Evolutionary conservation across 2,329 filamentous ascomycete genomes (phyloP).

Genomic region (Arachnopeziza araneosa): DNA sequence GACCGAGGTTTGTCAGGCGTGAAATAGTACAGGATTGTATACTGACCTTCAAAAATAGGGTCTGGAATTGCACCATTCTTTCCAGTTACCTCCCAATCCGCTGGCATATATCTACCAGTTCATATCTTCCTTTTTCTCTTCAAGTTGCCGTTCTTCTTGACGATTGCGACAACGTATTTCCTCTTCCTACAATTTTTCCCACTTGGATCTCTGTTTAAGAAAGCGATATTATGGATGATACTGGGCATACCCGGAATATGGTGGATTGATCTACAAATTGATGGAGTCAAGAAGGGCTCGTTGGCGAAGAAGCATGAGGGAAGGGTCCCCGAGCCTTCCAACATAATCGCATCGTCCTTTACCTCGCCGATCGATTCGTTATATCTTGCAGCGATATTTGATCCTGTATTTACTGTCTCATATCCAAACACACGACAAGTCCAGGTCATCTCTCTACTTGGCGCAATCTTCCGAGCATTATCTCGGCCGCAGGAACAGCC

Average conservation of each 20-base stretch:
- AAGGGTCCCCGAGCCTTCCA: constrained; percentile 71
- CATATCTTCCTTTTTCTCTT: constrained; percentile 71
- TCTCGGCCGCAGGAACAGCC: constrained; percentile 47
- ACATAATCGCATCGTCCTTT: constrained; percentile 83
- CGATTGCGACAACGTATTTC: constrained; percentile 67
- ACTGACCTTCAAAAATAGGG: constrained; percentile 47
- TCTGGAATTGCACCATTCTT: constrained; percentile 96
- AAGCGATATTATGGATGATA: constrained; percentile 81
- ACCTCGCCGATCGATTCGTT: constrained; percentile 90
- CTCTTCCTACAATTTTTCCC: constrained; percentile 78
- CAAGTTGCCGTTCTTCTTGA: constrained; percentile 72
- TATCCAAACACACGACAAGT: constrained; percentile 73
- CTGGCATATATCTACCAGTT: constrained; percentile 56
- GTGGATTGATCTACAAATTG: constrained; percentile 98
- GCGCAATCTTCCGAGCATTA: constrained; percentile 70
- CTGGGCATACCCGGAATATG: constrained; percentile 87
- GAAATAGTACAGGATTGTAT: constrained; percentile 4
- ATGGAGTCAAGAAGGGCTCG: constrained; percentile 89
- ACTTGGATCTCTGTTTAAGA: constrained; percentile 62
- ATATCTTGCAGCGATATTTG: constrained; percentile 93
- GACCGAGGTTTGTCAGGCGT: constrained; percentile 55
- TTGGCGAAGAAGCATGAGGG: constrained; percentile 67
- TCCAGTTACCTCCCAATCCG: constrained; percentile 63
- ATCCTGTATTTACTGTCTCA: constrained; percentile 85
- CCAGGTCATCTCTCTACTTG: constrained; percentile 68